Conservation (phyloP, 768 basidiomycete species). For the Tylopilus plumbeoviolaceoides region DNA sequence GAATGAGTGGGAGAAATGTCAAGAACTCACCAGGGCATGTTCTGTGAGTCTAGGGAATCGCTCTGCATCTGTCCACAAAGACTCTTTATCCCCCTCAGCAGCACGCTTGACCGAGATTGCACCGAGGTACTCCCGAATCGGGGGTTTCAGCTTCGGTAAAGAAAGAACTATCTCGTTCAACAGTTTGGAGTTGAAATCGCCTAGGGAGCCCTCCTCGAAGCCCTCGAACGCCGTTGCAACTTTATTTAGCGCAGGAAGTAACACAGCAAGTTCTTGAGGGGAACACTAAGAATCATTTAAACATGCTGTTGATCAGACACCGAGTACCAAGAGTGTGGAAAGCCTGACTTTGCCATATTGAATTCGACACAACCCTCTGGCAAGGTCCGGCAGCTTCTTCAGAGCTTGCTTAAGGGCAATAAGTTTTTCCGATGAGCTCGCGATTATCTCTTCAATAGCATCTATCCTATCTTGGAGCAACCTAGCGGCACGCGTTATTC, state of each 20-base stretch:
- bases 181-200: slow-evolving; percentile 59
- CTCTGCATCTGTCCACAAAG: slow-evolving; percentile 60
- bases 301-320: neutral
- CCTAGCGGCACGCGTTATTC: slow-evolving; percentile 36
- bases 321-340: neutral
- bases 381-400: slow-evolving; percentile 79
- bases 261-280: slow-evolving; percentile 71
- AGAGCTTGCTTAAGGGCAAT: slow-evolving; percentile 66
- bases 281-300: slow-evolving; percentile 51
- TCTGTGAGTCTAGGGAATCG: slow-evolving; percentile 56
- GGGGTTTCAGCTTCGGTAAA: slow-evolving; percentile 60
- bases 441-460: slow-evolving; percentile 79
- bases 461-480: slow-evolving; percentile 72
- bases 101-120: slow-evolving; percentile 62
- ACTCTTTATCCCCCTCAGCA: slow-evolving; percentile 58
- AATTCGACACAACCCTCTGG: slow-evolving; percentile 80
- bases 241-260: slow-evolving; percentile 73
- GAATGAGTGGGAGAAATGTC: slow-evolving; percentile 18
- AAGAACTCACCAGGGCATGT: slow-evolving; percentile 46
- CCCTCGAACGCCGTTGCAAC: slow-evolving; percentile 61
- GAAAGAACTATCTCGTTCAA: slow-evolving; percentile 67
- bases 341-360: slow-evolving; percentile 80
- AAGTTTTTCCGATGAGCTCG: slow-evolving; percentile 57
- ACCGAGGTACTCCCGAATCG: slow-evolving; percentile 49
- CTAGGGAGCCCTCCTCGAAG: slow-evolving; percentile 38